Percentiles rank a stretch among this genome's conserved stretches.
Evolutionary conservation across 1,284 basidiomycete species (phyloP).

Genomic region (Ganoderma multipileum): DNA sequence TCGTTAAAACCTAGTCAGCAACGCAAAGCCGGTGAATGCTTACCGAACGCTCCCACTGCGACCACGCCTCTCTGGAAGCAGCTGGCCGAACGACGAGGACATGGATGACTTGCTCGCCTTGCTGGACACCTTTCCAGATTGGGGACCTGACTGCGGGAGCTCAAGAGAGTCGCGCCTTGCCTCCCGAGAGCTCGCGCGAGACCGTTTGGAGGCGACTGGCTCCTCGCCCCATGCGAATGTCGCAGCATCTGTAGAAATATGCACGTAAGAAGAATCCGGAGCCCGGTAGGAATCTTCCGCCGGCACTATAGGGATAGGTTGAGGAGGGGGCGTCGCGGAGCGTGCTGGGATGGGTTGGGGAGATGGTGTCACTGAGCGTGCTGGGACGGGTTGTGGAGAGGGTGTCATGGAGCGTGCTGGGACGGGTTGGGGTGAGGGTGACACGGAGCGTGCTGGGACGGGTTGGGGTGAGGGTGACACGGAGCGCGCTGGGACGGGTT

Average conservation of each 20-base stretch:
- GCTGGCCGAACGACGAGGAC: slow-evolving; percentile 39
- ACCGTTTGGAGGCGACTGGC: slow-evolving; percentile 20
- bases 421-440: slow-evolving; percentile 2
- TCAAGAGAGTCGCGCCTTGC: background rate
- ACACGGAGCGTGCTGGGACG: background rate
- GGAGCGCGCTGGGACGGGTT: background rate
- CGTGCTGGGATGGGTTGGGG: background rate
- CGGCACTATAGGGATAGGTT: slow-evolving; percentile 12
- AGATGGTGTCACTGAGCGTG: background rate
- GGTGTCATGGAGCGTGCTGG: background rate
- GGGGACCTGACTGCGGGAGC: background rate
- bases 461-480: background rate
- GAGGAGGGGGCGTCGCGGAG: background rate
- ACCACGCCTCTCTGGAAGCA: slow-evolving; percentile 36
- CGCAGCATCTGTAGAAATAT: slow-evolving; percentile 25
- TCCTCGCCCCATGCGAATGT: slow-evolving; percentile 33
- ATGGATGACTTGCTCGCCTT: slow-evolving; percentile 40
- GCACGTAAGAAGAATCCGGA: slow-evolving; percentile 16
- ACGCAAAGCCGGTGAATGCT: slow-evolving; percentile 18
- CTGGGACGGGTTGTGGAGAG: too few relatives aligned
- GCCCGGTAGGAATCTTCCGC: background rate
- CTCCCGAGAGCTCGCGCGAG: slow-evolving; percentile 18
- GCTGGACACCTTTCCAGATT: slow-evolving; percentile 30
- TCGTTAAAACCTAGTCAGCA: background rate
- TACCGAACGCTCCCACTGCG: slow-evolving; percentile 43